A percentile compares a stretch with the other conserved stretches of the same genome.
phyloP scores from a whole-genome alignment of 768 basidiomycete species.

The Boletus insuetus region DNA sequence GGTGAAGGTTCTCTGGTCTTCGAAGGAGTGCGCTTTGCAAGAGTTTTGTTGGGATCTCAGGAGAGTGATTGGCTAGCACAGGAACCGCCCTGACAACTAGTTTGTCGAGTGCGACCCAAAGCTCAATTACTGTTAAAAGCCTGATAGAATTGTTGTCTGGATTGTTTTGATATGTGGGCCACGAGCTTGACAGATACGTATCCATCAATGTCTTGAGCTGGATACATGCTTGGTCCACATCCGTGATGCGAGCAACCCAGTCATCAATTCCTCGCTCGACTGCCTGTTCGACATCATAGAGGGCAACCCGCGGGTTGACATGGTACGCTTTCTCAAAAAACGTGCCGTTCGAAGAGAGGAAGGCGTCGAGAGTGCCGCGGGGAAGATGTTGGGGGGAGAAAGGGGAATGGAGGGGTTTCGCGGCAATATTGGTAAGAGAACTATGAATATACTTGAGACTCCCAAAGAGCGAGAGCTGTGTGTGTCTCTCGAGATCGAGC shows the following conservation, averaged over 20 bases:
- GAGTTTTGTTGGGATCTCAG: conserved; percentile 27
- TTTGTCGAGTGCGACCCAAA: conserved; percentile 37
- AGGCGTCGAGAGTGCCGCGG: conserved; percentile 2
- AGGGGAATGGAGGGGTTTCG: neutral
- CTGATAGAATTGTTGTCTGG: conserved; percentile 42
- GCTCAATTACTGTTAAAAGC: conserved; percentile 36
- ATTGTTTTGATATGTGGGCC: conserved; percentile 25
- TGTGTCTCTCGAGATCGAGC: neutral
- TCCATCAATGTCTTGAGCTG: conserved; percentile 22
- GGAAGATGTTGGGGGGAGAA: conserved; percentile 3
- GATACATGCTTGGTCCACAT: neutral
- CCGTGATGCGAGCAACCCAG: conserved; percentile 29
- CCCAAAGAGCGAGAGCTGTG: neutral
- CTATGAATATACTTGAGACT: neutral
- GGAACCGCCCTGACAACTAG: conserved; percentile 18
- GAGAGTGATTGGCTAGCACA: conserved; percentile 31
- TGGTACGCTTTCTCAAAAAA: conserved; percentile 11
- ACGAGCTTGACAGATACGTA: conserved; percentile 29
- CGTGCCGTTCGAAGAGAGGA: conserved; percentile 1
- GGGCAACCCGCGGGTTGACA: conserved; percentile 3
- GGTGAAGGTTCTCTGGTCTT: conserved; percentile 24
- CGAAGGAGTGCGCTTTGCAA: conserved; percentile 27
- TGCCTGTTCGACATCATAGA: conserved; percentile 38
- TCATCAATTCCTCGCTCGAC: conserved; percentile 30
- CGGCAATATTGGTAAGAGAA: neutral